Conservation (phyloP, 106 monocot species). For the Dioscorea dumetorum region DNA sequence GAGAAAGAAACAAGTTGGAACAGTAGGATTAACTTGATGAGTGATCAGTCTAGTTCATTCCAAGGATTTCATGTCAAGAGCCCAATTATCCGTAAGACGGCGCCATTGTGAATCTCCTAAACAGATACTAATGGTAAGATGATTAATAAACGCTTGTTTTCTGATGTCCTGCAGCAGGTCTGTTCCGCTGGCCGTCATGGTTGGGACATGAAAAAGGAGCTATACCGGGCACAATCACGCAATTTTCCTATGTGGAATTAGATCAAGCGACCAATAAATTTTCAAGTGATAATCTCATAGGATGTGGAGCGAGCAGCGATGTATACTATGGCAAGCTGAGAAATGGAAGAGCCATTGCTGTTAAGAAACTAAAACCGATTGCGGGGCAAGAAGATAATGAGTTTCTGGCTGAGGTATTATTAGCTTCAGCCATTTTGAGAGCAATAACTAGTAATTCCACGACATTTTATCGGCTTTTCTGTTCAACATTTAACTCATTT, state of each 20-base stretch:
- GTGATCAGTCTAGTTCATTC: slow-evolving; percentile 39
- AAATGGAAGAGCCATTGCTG: slow-evolving; percentile 67
- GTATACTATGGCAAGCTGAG: slow-evolving; percentile 70
- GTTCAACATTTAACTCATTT: no score
- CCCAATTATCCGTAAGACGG: slow-evolving; percentile 15
- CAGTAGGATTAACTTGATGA: slow-evolving; percentile 61
- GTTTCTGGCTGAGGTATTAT: slow-evolving; percentile 68
- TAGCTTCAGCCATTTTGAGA: background rate
- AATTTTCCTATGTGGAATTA: slow-evolving; percentile 76
- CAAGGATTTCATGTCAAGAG: slow-evolving; percentile 15
- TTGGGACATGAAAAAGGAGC: slow-evolving; percentile 28
- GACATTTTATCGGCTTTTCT: no score
- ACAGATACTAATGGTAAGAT: no score
- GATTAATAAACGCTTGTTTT: no score
- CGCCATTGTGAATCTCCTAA: background rate
- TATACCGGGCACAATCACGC: slow-evolving; percentile 37
- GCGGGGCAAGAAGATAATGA: slow-evolving; percentile 35
- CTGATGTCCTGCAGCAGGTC: slow-evolving; percentile 21
- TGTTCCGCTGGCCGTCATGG: slow-evolving; percentile 24
- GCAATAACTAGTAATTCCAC: no score
- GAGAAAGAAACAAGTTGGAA: slow-evolving; percentile 56
- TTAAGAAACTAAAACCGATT: slow-evolving; percentile 62
- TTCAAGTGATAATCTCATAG: slow-evolving; percentile 67
- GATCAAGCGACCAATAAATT: slow-evolving; percentile 78
- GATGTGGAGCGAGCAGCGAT: slow-evolving; percentile 75